A percentile compares a stretch with the other conserved stretches of the same genome.
These are phyloP conservation scores for Alternaria sp. DNA, from an alignment of 2,329 filamentous ascomycete species.

Conservation along the genomic window DNA sequence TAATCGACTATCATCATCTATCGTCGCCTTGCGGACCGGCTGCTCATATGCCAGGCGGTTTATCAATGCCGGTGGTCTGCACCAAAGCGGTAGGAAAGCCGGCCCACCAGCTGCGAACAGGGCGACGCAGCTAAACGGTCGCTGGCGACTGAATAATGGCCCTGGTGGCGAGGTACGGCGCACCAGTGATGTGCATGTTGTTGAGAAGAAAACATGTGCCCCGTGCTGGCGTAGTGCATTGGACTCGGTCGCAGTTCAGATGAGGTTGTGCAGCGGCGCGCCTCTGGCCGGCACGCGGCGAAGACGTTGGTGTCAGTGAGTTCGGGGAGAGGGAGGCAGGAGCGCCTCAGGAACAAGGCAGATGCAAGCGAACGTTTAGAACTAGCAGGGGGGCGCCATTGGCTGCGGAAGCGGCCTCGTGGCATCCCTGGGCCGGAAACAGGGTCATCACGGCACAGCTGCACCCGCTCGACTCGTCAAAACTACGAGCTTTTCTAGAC, in stretches of 20 bases:
- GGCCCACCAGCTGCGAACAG: slow-evolving; percentile 1
- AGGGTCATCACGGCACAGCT: slow-evolving; percentile 13
- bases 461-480: slow-evolving; percentile 3
- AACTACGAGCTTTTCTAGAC: slow-evolving; percentile 19
- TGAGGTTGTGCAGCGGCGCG: background rate
- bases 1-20: background rate
- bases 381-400: slow-evolving; percentile 8
- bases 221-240: background rate
- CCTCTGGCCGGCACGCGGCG: background rate
- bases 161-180: background rate
- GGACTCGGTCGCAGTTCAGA: background rate
- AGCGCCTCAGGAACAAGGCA: slow-evolving; percentile 18
- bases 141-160: slow-evolving; percentile 1
- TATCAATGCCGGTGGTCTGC: slow-evolving; percentile 1
- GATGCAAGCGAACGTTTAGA: slow-evolving; percentile 21
- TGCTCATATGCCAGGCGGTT: slow-evolving; percentile 13
- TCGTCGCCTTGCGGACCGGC: background rate
- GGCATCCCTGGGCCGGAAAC: slow-evolving; percentile 15
- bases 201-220: slow-evolving; percentile 6
- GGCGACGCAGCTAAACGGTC: slow-evolving; percentile 6
- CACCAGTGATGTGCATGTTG: background rate
- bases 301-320: slow-evolving; percentile 6
- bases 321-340: background rate
- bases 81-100: slow-evolving; percentile 14
- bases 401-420: slow-evolving; percentile 20